Percentiles rank a stretch among this genome's conserved stretches.
phyloP scores from a whole-genome alignment of 2,329 filamentous ascomycete species.

The Verticillium albo-atrum region DNA sequence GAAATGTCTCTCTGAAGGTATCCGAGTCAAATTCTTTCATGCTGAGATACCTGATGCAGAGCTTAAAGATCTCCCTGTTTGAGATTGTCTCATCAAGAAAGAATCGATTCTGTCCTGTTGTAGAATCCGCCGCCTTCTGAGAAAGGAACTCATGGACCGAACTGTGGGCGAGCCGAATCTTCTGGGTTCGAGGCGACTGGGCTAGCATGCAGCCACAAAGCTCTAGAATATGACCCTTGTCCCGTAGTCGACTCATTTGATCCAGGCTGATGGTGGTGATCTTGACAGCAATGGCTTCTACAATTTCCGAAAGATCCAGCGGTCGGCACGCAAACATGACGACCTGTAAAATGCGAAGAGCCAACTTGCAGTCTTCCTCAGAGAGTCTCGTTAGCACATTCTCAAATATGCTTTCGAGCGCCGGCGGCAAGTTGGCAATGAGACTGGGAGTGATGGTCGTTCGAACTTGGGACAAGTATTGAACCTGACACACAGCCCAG shows the following conservation, averaged over 20 bases:
- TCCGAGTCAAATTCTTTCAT: neutral
- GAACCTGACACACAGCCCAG: neutral
- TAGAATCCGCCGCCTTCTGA: neutral
- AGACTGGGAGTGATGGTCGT: neutral
- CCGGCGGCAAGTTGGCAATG: neutral
- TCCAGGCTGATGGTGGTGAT: neutral
- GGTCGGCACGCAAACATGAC: neutral
- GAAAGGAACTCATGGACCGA: neutral
- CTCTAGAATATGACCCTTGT: neutral
- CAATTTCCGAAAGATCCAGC: neutral
- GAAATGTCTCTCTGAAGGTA: neutral
- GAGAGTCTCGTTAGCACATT: neutral
- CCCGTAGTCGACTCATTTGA: neutral
- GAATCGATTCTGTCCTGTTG: neutral
- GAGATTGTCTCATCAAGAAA: neutral
- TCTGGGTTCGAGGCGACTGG: neutral
- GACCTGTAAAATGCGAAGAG: neutral
- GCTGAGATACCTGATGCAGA: neutral
- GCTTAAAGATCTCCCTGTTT: neutral
- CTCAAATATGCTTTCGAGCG: neutral
- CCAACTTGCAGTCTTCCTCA: neutral
- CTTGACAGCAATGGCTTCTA: neutral
- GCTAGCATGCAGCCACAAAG: neutral
- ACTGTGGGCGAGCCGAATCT: neutral
- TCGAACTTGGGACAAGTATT: neutral